phyloP scores from a whole-genome alignment of 768 basidiomycete genomes.

The Phaffia australis region DNA sequence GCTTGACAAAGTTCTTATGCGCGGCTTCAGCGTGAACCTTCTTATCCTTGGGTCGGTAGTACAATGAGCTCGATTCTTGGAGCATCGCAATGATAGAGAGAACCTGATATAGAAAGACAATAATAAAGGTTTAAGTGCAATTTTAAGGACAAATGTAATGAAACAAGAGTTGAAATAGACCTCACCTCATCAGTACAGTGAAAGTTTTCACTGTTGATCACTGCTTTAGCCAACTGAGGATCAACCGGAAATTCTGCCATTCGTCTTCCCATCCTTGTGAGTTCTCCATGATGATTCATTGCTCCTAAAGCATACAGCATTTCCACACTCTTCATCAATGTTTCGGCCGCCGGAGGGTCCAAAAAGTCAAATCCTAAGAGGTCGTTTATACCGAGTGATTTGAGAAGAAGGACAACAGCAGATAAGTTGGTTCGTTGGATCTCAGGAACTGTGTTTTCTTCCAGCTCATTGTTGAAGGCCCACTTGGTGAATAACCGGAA shows the following conservation, averaged over 20 bases:
- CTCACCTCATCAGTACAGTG: slow-evolving; percentile 88
- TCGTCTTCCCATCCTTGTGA: slow-evolving; percentile 89
- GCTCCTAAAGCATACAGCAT: slow-evolving; percentile 90
- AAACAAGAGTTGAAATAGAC: slow-evolving; percentile 5
- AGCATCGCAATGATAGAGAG: slow-evolving; percentile 96
- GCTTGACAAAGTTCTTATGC: slow-evolving; percentile 86
- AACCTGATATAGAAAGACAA: slow-evolving; percentile 45
- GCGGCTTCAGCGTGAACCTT: slow-evolving; percentile 96
- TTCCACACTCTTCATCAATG: slow-evolving; percentile 87
- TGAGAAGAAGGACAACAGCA: slow-evolving; percentile 86
- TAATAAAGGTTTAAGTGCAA: not conserved
- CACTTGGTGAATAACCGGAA: slow-evolving; percentile 99
- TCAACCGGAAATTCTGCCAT: slow-evolving; percentile 99
- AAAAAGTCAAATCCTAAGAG: slow-evolving; percentile 97
- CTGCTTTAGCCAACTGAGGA: slow-evolving; percentile 91
- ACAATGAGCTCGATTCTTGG: slow-evolving; percentile 84
- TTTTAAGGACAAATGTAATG: not conserved
- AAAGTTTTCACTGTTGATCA: slow-evolving; percentile 90
- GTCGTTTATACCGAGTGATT: slow-evolving; percentile 96
- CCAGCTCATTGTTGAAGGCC: slow-evolving; percentile 91
- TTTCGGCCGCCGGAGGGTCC: slow-evolving; percentile 95
- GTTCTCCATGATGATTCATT: slow-evolving; percentile 86
- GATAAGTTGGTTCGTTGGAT: slow-evolving; percentile 98
- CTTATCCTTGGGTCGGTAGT: slow-evolving; percentile 98
- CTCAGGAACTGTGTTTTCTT: slow-evolving; percentile 94